Conservation (phyloP, 371 early-diverging fungal species). For the Coemansia sp. region DNA sequence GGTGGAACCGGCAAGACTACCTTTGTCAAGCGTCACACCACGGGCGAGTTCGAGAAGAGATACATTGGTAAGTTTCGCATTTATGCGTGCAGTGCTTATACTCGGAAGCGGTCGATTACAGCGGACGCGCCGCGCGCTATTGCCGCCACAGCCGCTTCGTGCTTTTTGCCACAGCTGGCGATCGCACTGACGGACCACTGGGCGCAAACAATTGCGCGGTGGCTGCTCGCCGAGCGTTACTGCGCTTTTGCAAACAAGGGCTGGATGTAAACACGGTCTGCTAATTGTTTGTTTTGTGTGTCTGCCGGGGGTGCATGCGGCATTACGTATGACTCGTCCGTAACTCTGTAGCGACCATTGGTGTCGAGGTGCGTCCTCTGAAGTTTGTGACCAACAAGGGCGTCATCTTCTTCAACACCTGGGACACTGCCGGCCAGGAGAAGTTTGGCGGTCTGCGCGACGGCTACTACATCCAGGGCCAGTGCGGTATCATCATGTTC, state of each 20-base stretch:
- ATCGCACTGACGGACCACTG: not conserved
- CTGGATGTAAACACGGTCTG: constrained; percentile 8
- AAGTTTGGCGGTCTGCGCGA: constrained; percentile 99
- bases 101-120: too few species aligned
- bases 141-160: constrained; percentile 12
- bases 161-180: constrained; percentile 3
- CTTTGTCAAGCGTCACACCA: constrained; percentile 99
- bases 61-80: constrained; percentile 85
- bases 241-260: constrained; percentile 10
- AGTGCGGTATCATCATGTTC: constrained; percentile 99
- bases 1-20: constrained; percentile 99
- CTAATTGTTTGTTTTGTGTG: constrained; percentile 1
- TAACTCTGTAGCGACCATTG: constrained; percentile 90
- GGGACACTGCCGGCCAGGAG: constrained; percentile 99
- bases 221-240: constrained; percentile 16
- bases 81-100: not conserved
- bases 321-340: constrained; percentile 1
- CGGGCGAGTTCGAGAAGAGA: constrained; percentile 99
- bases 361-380: constrained; percentile 99
- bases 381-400: constrained; percentile 98
- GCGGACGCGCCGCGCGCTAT: not conserved
- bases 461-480: constrained; percentile 99
- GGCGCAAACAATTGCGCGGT: constrained; percentile 24
- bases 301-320: not conserved
- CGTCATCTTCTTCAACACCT: constrained; percentile 95